These are phyloP conservation scores for Agroathelia rolfsii DNA, from an alignment of 1,284 basidiomycete genomes.

Conservation along the genomic window DNA sequence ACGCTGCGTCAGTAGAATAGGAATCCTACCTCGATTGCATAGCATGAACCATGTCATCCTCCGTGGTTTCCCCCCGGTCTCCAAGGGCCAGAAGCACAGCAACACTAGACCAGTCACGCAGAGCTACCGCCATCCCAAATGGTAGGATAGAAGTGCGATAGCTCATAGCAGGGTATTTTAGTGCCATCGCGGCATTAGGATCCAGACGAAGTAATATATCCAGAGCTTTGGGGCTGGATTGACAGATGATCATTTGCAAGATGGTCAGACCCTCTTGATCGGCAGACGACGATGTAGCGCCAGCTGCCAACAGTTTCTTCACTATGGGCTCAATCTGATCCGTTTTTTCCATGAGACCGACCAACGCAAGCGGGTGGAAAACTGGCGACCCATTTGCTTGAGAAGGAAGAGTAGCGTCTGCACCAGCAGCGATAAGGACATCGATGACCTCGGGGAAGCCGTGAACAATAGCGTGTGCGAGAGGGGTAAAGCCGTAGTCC, in stretches of 20 bases:
- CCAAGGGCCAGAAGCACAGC: slow-evolving; percentile 32
- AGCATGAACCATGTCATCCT: slow-evolving; percentile 24
- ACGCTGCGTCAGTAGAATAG: too few species aligned
- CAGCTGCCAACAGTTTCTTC: slow-evolving; percentile 34
- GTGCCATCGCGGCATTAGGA: slow-evolving; percentile 32
- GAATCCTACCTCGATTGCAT: too few species aligned
- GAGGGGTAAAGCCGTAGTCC: slow-evolving; percentile 43
- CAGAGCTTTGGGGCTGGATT: slow-evolving; percentile 32
- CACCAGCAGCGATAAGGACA: slow-evolving; percentile 35
- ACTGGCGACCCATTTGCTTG: slow-evolving; percentile 16
- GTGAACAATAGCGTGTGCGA: slow-evolving; percentile 41
- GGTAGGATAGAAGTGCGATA: slow-evolving; percentile 22
- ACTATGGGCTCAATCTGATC: slow-evolving; percentile 31
- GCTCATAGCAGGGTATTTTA: slow-evolving; percentile 31
- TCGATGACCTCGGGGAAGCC: slow-evolving; percentile 35
- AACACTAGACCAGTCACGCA: slow-evolving; percentile 26
- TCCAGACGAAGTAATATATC: slow-evolving; percentile 36
- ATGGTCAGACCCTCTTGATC: slow-evolving; percentile 26
- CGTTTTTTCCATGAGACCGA: slow-evolving; percentile 35
- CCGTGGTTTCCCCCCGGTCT: slow-evolving; percentile 23
- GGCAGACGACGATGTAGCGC: slow-evolving; percentile 39
- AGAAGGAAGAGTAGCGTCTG: slow-evolving; percentile 22
- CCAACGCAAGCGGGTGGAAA: slow-evolving; percentile 38
- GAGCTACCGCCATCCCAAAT: slow-evolving; percentile 25
- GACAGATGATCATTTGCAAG: slow-evolving; percentile 39